phyloP scores from a whole-genome alignment of 2,329 filamentous ascomycete species.

The Fonsecaea multimorphosa region DNA sequence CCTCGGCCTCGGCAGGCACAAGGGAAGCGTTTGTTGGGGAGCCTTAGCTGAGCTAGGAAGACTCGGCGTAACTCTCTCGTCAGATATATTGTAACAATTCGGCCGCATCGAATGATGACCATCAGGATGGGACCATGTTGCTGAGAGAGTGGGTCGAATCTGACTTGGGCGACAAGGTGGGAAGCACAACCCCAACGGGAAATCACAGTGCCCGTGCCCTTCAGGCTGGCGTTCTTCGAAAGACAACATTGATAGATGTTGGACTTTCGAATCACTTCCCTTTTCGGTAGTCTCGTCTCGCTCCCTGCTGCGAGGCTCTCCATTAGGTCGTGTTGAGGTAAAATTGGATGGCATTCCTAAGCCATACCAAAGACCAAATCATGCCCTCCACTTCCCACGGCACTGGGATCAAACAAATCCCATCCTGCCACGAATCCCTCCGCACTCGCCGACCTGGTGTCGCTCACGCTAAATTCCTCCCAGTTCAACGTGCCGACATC shows the following conservation, averaged over 20 bases:
- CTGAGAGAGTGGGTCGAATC: neutral
- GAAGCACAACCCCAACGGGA: neutral
- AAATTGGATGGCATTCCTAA: constrained; percentile 1
- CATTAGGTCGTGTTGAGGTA: neutral
- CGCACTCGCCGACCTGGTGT: constrained; percentile 30
- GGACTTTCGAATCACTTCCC: neutral
- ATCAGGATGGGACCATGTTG: neutral
- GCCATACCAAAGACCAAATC: constrained; percentile 39
- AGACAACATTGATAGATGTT: neutral
- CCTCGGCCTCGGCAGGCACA: too few species aligned
- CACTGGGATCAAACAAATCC: constrained; percentile 37
- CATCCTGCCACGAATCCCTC: constrained; percentile 37
- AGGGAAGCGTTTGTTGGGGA: neutral
- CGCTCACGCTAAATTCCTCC: constrained; percentile 40
- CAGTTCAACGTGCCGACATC: constrained; percentile 42
- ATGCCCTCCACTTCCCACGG: constrained; percentile 20
- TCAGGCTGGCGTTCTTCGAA: neutral
- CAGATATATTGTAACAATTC: neutral
- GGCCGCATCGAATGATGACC: neutral
- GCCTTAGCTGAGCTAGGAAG: neutral
- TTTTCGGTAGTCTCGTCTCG: neutral
- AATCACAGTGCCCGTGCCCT: neutral
- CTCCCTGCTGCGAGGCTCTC: neutral
- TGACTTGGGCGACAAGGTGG: neutral
- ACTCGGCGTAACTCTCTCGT: neutral